A percentile compares a stretch with the other conserved stretches of the same genome.
phyloP scores from a whole-genome alignment of 1,139 yeast species.

The Saccharomyces hybrid region DNA sequence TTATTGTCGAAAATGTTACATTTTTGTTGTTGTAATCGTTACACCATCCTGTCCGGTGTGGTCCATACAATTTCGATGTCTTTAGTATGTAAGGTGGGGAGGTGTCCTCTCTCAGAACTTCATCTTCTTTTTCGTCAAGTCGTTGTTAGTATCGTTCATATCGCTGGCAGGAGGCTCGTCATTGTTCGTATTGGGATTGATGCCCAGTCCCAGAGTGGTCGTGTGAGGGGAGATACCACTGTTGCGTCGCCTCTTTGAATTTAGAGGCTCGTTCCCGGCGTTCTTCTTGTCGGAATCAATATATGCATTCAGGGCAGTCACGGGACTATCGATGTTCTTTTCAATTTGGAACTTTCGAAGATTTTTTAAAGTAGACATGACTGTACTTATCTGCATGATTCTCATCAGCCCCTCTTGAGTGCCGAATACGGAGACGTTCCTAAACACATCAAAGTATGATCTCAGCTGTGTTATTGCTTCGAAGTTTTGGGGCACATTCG shows the following conservation, averaged over 20 bases:
- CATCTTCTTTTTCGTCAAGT: background rate
- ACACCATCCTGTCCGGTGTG: background rate
- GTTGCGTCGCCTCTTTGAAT: background rate
- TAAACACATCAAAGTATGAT: constrained; percentile 36
- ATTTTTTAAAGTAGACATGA: constrained; percentile 61
- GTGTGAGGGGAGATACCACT: background rate
- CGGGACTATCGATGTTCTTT: background rate
- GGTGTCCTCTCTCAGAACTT: background rate
- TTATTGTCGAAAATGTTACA: background rate
- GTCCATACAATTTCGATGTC: background rate
- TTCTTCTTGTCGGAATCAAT: constrained; percentile 9
- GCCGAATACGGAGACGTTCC: constrained; percentile 47
- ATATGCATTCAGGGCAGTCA: background rate
- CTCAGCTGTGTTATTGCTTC: constrained; percentile 28
- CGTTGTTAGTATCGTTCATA: background rate
- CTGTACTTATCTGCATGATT: constrained; percentile 65
- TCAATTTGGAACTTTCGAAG: background rate
- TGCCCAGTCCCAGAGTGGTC: background rate
- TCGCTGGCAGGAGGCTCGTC: background rate
- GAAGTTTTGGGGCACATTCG: constrained; percentile 12
- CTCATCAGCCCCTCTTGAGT: constrained; percentile 59
- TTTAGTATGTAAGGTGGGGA: background rate
- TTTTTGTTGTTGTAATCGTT: background rate
- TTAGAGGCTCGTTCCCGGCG: background rate
- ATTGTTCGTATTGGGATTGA: background rate